Base-by-base conservation (phyloP, 2,329 filamentous ascomycete genomes). In the Calonectria pseudoreteaudii region DNA sequence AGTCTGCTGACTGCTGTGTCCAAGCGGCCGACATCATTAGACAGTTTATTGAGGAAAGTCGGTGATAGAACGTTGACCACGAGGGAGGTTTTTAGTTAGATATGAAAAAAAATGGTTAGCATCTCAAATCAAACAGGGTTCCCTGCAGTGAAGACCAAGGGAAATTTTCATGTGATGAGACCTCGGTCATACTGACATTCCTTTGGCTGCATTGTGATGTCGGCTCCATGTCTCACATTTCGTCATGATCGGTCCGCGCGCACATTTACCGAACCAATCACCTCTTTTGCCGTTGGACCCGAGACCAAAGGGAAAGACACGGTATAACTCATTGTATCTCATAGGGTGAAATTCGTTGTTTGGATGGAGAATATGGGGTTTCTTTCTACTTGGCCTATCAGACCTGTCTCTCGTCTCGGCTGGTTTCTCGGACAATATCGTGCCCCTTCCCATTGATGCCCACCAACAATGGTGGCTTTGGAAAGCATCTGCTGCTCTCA, bases 1-100 rank as follows among this genome's bases (percentile, higher is more conserved):
- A 72, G 47, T 52, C 66, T 6, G 66, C 56, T 5, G 70, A 68
- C 38, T 72, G 70, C 31, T 64, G 56, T 30, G 26, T 58, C 1
- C n/a, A 49, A 8, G 65, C 47, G 23, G 66, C 34, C 0, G 66
- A 68, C 4, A 58, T 72, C n/a, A 68, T 68, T 18, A 65, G 36
- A 30, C 34, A 56, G 44, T 72, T 72, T 26, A 23, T 72, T 13
- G 30, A 68, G 20, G 65, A 72, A 26, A 67, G 30, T 14, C 38
- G 28, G 13, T 68, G 34, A 68, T 23, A 14, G 18, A 49, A 10
- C n/a, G 30, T 5, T 26, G 44, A n/a, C 8, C 30, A 26, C 36
- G 65, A 26, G 31, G 26, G 8, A 41, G 13, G 26, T 20, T 2
- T 8, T 13, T 6, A 20, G 23, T 16, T 26, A 14, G n/a, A 23